These are phyloP conservation scores for Saksenaea vasiformis DNA, from an alignment of 371 early-diverging fungal species.

Conservation along the genomic window DNA sequence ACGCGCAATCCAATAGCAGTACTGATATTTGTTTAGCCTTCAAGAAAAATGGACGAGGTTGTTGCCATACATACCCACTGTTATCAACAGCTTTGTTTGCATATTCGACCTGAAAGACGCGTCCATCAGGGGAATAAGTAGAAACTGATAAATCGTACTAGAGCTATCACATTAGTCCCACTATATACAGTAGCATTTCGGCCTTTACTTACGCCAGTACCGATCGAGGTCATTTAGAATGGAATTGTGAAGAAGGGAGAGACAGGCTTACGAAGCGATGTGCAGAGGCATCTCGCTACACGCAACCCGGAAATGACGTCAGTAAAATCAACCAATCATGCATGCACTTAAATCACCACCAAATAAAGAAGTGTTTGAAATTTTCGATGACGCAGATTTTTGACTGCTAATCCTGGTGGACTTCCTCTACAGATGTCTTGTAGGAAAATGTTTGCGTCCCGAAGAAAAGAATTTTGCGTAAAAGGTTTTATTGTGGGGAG, in stretches of 20 bases:
- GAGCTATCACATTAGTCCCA: neutral
- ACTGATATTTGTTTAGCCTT: conserved; percentile 38
- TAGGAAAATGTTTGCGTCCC: too few species aligned
- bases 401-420: too few species aligned
- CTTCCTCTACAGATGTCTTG: too few species aligned
- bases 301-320: neutral
- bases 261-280: neutral
- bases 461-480: too few species aligned
- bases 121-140: conserved; percentile 98
- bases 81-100: conserved; percentile 98
- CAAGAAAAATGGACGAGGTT: neutral
- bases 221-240: conserved; percentile 65
- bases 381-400: too few species aligned
- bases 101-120: conserved; percentile 98
- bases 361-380: too few species aligned
- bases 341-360: too few species aligned
- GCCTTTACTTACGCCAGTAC: conserved; percentile 63
- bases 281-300: neutral
- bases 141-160: conserved; percentile 97
- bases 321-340: too few species aligned
- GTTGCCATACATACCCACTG: conserved; percentile 74
- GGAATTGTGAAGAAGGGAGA: neutral
- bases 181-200: neutral
- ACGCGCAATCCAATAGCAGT: conserved; percentile 94
- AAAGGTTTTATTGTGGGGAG: too few species aligned